Percentiles rank a stretch among this genome's conserved stretches.
Conservation (phyloP, 331 rosid species). For the Quercus lobata region DNA sequence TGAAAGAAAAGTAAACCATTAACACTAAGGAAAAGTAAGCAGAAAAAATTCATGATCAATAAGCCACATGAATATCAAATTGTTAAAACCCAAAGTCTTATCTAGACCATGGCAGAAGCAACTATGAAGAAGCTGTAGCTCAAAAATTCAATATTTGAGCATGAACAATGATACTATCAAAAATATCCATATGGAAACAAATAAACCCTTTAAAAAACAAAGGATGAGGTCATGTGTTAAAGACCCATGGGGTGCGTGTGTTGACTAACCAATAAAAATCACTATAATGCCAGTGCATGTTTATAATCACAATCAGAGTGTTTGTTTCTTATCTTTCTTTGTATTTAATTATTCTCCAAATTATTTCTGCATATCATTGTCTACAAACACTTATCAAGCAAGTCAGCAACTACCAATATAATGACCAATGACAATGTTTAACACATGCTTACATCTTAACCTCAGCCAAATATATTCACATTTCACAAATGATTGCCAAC, state of each 20-base stretch:
- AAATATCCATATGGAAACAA: not conserved
- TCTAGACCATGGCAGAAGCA: not conserved
- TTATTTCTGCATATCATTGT: not conserved
- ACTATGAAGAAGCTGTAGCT: not conserved
- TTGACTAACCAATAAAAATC: no score
- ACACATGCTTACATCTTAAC: not conserved
- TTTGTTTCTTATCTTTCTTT: not conserved
- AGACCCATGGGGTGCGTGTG: no score
- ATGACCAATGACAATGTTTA: not conserved
- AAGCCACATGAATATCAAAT: not conserved
- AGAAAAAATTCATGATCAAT: not conserved
- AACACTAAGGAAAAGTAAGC: conserved; percentile 6
- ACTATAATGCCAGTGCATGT: not conserved
- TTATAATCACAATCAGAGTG: not conserved
- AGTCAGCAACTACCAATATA: not conserved
- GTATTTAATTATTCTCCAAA: not conserved
- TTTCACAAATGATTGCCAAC: not conserved
- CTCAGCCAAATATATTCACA: not conserved
- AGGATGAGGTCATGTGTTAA: no score
- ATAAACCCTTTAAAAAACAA: not conserved
- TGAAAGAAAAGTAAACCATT: conserved; percentile 29
- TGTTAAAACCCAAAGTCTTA: not conserved
- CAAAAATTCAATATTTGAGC: not conserved
- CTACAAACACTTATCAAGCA: not conserved
- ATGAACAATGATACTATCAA: not conserved